Percentiles rank a stretch among this genome's conserved stretches.
Evolutionary conservation across 2,329 filamentous ascomycete species (phyloP).

Genomic region (Cordyceps farinosa): DNA sequence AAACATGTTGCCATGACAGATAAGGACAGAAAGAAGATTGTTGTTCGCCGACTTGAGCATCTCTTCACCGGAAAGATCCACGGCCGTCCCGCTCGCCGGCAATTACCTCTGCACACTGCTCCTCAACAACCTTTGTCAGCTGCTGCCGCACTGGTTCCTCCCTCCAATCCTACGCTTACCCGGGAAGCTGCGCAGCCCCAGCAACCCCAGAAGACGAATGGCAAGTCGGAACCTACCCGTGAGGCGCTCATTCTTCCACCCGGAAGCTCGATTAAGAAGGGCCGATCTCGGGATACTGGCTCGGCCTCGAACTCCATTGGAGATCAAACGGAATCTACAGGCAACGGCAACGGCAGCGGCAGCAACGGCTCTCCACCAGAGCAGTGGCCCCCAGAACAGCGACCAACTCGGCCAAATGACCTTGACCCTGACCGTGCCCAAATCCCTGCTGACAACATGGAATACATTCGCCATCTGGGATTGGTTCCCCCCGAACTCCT

Average conservation of each 20-base stretch:
- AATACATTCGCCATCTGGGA: slow-evolving; percentile 73
- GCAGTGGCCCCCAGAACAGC: slow-evolving; percentile 57
- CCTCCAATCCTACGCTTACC: not conserved
- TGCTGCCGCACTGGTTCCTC: not conserved
- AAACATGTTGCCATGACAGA: slow-evolving; percentile 62
- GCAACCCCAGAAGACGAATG: not conserved
- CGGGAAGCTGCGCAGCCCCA: not conserved
- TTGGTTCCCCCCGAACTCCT: slow-evolving; percentile 57
- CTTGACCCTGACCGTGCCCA: slow-evolving; percentile 76
- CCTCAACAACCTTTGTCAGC: slow-evolving; percentile 13
- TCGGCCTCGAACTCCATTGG: slow-evolving; percentile 47
- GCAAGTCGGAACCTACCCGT: slow-evolving; percentile 35
- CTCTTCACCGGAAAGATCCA: slow-evolving; percentile 71
- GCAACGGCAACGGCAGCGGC: slow-evolving; percentile 32
- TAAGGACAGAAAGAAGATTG: slow-evolving; percentile 69
- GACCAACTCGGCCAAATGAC: slow-evolving; percentile 72
- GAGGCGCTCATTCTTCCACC: slow-evolving; percentile 47
- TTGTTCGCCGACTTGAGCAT: slow-evolving; percentile 73
- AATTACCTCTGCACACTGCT: slow-evolving; percentile 21
- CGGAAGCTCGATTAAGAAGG: slow-evolving; percentile 37
- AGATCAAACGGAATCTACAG: slow-evolving; percentile 43
- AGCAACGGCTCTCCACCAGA: slow-evolving; percentile 41
- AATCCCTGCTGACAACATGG: slow-evolving; percentile 71
- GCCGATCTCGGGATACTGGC: slow-evolving; percentile 39
- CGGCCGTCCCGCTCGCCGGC: slow-evolving; percentile 36